Conservation (phyloP, 805 yeast genomes). For the Lipomyces sp. region DNA sequence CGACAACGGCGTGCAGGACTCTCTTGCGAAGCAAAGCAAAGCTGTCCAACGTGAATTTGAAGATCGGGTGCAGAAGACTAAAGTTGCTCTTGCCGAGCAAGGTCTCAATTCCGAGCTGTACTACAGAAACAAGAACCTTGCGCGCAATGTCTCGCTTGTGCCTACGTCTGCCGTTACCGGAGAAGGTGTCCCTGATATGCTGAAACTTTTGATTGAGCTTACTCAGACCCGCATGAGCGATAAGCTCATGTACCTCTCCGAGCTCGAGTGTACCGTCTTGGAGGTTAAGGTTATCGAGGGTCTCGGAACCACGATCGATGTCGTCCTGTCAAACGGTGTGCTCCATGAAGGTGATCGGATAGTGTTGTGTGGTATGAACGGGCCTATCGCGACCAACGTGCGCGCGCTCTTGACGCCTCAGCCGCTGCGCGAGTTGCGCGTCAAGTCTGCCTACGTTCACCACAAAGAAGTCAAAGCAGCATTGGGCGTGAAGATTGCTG, state of each 20-base stretch:
- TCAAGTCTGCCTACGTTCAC: constrained; percentile 94
- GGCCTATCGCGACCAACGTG: constrained; percentile 94
- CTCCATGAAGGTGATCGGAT: constrained; percentile 92
- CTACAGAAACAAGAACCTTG: constrained; percentile 88
- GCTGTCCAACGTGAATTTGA: constrained; percentile 91
- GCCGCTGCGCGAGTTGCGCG: constrained; percentile 91
- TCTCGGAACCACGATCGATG: constrained; percentile 98
- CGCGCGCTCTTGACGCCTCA: constrained; percentile 97
- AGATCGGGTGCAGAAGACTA: constrained; percentile 77
- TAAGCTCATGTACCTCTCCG: constrained; percentile 92
- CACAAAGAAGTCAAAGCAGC: constrained; percentile 99
- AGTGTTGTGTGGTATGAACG: constrained; percentile 95
- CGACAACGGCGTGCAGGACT: constrained; percentile 93
- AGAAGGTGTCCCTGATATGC: constrained; percentile 98
- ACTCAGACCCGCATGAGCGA: constrained; percentile 99
- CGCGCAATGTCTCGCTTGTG: constrained; percentile 91
- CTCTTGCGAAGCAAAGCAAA: constrained; percentile 73
- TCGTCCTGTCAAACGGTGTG: constrained; percentile 93
- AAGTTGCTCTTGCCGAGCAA: constrained; percentile 91
- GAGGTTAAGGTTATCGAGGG: constrained; percentile 99
- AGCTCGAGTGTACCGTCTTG: constrained; percentile 91
- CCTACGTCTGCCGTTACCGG: constrained; percentile 99
- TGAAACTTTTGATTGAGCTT: constrained; percentile 89
- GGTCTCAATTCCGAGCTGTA: constrained; percentile 97
- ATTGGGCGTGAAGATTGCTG: constrained; percentile 97